Base-by-base conservation (phyloP, 371 early-diverging fungal genomes). In the Coemansia sp. region DNA sequence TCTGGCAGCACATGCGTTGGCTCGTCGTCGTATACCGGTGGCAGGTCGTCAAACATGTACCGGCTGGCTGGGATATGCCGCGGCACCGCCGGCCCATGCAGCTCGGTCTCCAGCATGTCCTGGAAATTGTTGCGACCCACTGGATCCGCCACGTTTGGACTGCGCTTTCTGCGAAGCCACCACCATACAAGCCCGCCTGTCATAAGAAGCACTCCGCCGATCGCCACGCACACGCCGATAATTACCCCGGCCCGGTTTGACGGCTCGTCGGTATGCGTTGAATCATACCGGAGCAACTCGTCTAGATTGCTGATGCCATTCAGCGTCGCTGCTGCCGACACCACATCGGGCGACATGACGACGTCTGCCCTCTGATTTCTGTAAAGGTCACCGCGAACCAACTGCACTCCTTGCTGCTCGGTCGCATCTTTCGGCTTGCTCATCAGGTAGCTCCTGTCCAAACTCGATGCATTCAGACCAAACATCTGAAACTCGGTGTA, bases 331-430 rank as follows among this genome's bases (percentile, higher is more conserved):
- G 24, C 24, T 24, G 24, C 24, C 24, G 24, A 24, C 24, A 24
- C 24, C 24, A 24, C 24, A 24, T 24, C 24, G 24, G 24, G 24
- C 1, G 24, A 24, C 24, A 24, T 24, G 24, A 18, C 16, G 16
- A 46, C 18, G n/a, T 18, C 8, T 24, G 3, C 29, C 31, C 6
- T 31, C 31, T 48, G 48, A 31, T 48, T 29, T 8, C 14, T 4
- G 29, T 16, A 52, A 16, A 52, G 18, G 36, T 37, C 52, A 16
- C 52, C 52, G n/a, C 37, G 52, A 9, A 29, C 48, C 24, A 48
- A 24, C 10, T 3, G 11, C 12, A 48, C 48, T 42, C 12, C 42
- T 42, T 11, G 4, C 11, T 12, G 42, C 42, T 11, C 42, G 42
- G 11, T 12, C 42, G 42, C 42, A 42, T 42, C 7, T 24, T 24